These are phyloP conservation scores for Ogataea paraovalis DNA, from an alignment of 805 yeast genomes.

Conservation along the genomic window DNA sequence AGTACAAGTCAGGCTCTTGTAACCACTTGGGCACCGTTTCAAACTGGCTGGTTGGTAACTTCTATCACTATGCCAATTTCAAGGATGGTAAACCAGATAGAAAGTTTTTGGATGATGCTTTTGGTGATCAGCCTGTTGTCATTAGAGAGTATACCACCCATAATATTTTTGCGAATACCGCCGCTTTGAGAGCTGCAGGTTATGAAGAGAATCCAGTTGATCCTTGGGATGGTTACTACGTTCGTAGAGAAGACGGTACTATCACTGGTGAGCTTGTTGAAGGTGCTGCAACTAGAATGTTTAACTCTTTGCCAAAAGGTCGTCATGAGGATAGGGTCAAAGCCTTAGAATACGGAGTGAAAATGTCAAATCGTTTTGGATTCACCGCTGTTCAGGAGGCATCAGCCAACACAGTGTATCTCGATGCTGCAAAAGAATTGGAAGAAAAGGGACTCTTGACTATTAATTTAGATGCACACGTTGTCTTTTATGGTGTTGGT, in stretches of 20 bases:
- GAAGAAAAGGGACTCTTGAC: slow-evolving; percentile 20
- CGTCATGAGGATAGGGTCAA: slow-evolving; percentile 20
- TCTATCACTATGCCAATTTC: slow-evolving; percentile 24
- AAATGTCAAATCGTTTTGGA: slow-evolving; percentile 25
- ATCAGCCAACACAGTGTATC: slow-evolving; percentile 23
- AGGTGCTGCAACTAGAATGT: slow-evolving; percentile 25
- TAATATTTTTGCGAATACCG: slow-evolving; percentile 26
- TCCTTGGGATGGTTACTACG: slow-evolving; percentile 27
- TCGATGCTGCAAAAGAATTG: slow-evolving; percentile 23
- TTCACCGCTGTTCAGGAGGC: slow-evolving; percentile 28
- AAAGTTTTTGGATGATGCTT: slow-evolving; percentile 26
- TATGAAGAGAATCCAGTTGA: slow-evolving; percentile 24
- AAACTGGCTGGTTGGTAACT: slow-evolving; percentile 27
- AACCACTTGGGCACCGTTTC: slow-evolving; percentile 20
- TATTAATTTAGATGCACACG: slow-evolving; percentile 25
- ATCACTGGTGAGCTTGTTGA: slow-evolving; percentile 27
- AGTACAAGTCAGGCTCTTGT: slow-evolving; percentile 8
- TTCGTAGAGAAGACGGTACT: slow-evolving; percentile 25
- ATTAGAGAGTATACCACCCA: slow-evolving; percentile 28
- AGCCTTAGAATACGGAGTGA: slow-evolving; percentile 25
- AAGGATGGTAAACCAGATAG: slow-evolving; percentile 25
- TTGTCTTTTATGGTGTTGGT: slow-evolving; percentile 26
- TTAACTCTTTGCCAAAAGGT: slow-evolving; percentile 20
- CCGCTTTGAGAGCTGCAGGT: slow-evolving; percentile 28
- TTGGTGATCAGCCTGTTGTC: slow-evolving; percentile 28